Conservation (phyloP, 2,329 filamentous ascomycete genomes). For the Amauroascus verrucosus region DNA sequence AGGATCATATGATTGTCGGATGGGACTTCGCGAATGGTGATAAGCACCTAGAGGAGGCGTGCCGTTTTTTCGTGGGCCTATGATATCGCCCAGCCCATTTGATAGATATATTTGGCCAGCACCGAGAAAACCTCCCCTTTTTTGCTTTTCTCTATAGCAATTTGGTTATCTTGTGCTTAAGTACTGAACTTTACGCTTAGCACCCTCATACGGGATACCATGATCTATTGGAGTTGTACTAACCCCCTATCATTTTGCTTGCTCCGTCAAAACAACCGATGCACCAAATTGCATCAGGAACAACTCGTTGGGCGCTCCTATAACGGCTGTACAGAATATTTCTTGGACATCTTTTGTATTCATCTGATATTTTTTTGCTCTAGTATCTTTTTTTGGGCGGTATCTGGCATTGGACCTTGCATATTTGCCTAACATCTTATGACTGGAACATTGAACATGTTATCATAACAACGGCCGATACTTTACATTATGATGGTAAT, state of each 20-base stretch:
- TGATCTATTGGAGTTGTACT: too few relatives aligned
- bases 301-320: neutral
- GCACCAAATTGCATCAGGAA: neutral
- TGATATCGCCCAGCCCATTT: constrained; percentile 17
- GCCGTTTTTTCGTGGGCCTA: constrained; percentile 58
- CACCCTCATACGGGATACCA: too few relatives aligned
- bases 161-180: neutral
- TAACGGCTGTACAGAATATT: neutral
- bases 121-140: neutral
- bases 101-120: neutral
- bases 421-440: neutral
- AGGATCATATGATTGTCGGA: constrained; percentile 82
- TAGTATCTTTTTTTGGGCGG: neutral
- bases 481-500: neutral
- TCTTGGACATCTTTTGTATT: neutral
- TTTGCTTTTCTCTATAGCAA: neutral
- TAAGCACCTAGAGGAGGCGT: constrained; percentile 63
- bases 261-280: neutral
- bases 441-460: neutral
- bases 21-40: constrained; percentile 97
- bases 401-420: neutral
- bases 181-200: too few relatives aligned
- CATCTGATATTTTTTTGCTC: neutral
- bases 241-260: neutral
- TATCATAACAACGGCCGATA: neutral